These are phyloP conservation scores for Herpotrichia juniperi DNA, from an alignment of 2,329 filamentous ascomycete species.

Conservation along the genomic window DNA sequence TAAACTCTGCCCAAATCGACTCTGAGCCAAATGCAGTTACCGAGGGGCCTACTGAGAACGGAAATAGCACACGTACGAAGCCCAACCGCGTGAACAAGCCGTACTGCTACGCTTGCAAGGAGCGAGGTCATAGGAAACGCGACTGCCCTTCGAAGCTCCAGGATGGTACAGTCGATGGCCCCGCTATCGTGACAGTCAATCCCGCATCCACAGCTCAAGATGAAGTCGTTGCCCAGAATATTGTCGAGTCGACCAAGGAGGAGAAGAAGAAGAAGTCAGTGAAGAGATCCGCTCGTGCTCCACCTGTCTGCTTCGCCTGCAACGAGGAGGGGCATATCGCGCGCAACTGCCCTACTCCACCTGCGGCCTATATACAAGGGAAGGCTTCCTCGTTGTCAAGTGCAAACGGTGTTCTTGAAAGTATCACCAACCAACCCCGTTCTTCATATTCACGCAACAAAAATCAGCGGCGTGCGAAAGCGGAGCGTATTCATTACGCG, in stretches of 20 bases:
- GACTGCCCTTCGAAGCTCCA: constrained; percentile 1
- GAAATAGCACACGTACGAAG: too few relatives aligned
- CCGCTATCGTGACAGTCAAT: background rate
- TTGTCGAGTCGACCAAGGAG: background rate
- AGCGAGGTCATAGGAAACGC: constrained; percentile 7
- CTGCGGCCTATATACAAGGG: background rate
- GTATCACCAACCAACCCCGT: background rate
- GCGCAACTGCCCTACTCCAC: constrained; percentile 11
- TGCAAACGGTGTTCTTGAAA: background rate
- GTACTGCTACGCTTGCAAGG: constrained; percentile 3
- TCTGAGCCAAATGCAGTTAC: too few relatives aligned
- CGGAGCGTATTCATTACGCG: background rate
- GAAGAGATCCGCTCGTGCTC: background rate
- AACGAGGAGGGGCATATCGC: constrained; percentile 13
- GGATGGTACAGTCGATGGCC: background rate
- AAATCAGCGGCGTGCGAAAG: constrained; percentile 6
- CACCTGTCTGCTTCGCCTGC: constrained; percentile 16
- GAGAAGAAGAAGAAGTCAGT: background rate
- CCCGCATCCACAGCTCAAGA: background rate
- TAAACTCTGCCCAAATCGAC: too few relatives aligned
- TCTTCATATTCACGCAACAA: constrained; percentile 1
- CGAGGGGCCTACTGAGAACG: too few relatives aligned
- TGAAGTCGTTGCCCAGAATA: background rate
- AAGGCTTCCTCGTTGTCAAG: background rate
- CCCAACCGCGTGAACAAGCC: background rate